Percentiles rank a stretch among this genome's conserved stretches.
Conservation (phyloP, 257 asterid genomes). For the Fraxinus cuspidata region DNA sequence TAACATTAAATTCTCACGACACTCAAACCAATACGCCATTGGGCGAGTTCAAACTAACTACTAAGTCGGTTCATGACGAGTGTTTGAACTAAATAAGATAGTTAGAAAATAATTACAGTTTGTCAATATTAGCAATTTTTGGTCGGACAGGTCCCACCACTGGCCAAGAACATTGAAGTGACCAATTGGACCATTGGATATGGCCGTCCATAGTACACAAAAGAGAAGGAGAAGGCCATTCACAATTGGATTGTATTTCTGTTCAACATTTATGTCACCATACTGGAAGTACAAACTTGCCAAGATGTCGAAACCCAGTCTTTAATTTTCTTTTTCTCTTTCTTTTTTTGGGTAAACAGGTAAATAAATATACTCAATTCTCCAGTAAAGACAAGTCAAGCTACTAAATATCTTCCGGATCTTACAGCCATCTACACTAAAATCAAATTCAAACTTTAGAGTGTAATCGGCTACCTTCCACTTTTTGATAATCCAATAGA, state of each 20-base stretch:
- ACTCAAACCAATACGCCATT: too few species aligned
- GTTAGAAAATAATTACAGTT: background rate
- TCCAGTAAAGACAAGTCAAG: too few species aligned
- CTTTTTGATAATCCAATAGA: background rate
- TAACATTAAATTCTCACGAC: background rate
- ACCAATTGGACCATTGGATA: conserved; percentile 21
- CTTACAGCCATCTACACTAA: background rate
- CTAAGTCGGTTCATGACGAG: too few species aligned
- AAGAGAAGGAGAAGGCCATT: conserved; percentile 2
- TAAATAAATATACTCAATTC: background rate
- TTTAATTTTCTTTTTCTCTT: background rate
- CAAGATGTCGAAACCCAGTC: background rate
- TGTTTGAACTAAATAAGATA: too few species aligned
- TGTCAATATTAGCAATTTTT: conserved; percentile 32
- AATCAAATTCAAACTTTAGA: too few species aligned
- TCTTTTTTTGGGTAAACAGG: background rate
- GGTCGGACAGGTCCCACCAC: conserved; percentile 27
- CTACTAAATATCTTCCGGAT: background rate
- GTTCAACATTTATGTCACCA: conserved; percentile 12
- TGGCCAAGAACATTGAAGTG: conserved; percentile 14
- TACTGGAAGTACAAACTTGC: background rate
- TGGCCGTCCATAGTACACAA: background rate
- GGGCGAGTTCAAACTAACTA: too few species aligned
- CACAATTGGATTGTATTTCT: background rate
- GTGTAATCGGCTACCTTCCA: background rate